phyloP scores from a whole-genome alignment of 2,329 filamentous ascomycete genomes.

The Trematosphaeria pertusa region DNA sequence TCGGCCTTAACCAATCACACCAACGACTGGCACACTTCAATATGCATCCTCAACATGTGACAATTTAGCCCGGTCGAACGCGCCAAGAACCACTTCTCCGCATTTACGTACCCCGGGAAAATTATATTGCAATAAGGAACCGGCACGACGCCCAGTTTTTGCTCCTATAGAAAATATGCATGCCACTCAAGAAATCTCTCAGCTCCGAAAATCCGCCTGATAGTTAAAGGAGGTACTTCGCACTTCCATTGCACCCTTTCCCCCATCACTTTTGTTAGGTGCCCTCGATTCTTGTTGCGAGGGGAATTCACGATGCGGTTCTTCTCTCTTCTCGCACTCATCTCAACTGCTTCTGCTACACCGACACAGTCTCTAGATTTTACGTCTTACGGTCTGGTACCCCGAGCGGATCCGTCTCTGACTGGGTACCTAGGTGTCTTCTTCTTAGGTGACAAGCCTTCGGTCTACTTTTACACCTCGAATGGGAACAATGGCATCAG shows the following conservation, averaged over 20 bases:
- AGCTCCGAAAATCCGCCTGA: too few relatives aligned
- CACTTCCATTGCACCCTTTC: too few relatives aligned
- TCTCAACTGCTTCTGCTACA: constrained; percentile 20
- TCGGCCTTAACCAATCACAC: constrained; percentile 8
- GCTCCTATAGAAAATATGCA: constrained; percentile 17
- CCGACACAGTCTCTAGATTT: constrained; percentile 31
- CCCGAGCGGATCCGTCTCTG: constrained; percentile 46
- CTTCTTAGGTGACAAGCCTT: constrained; percentile 62
- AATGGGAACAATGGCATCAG: constrained; percentile 60
- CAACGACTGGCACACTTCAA: neutral
- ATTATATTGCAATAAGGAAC: constrained; percentile 13
- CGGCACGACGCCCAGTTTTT: constrained; percentile 4
- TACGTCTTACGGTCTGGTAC: constrained; percentile 20
- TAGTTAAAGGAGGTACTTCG: neutral
- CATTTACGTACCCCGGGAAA: constrained; percentile 4
- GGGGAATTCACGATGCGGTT: neutral
- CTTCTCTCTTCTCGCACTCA: constrained; percentile 13
- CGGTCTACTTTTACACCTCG: constrained; percentile 62
- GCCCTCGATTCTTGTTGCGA: neutral
- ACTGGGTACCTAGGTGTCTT: constrained; percentile 62
- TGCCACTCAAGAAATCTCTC: neutral
- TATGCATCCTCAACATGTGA: constrained; percentile 11
- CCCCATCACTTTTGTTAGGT: too few relatives aligned
- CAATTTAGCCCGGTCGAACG: constrained; percentile 1
- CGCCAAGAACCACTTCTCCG: constrained; percentile 11